Conservation (phyloP, 2,329 filamentous ascomycete genomes). For the Torrubiella hemipterigena region DNA sequence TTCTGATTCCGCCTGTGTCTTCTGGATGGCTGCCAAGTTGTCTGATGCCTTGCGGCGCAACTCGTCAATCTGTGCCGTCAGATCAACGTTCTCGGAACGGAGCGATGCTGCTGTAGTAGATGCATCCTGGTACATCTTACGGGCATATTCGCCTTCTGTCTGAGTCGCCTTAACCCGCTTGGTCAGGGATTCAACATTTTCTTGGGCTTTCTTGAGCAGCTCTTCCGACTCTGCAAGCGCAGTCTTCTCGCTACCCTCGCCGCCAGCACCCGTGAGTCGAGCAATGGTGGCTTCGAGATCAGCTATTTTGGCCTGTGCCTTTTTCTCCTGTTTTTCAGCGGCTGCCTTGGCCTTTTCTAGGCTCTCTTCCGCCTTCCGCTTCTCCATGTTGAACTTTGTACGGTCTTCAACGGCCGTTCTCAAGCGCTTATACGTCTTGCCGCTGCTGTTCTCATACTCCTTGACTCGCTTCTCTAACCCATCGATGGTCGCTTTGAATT, state of each 20-base stretch:
- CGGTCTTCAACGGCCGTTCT: constrained; percentile 40
- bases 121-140: constrained; percentile 46
- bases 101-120: constrained; percentile 35
- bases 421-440: constrained; percentile 32
- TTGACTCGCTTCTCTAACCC: constrained; percentile 32
- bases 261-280: constrained; percentile 15
- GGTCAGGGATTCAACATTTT: constrained; percentile 28
- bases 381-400: constrained; percentile 32
- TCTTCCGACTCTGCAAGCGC: constrained; percentile 15
- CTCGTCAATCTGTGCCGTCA: constrained; percentile 27
- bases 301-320: constrained; percentile 21
- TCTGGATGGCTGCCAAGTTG: constrained; percentile 34
- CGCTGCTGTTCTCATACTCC: constrained; percentile 30
- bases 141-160: constrained; percentile 43
- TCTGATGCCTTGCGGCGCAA: constrained; percentile 29
- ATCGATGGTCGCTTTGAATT: constrained; percentile 28
- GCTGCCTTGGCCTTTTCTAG: constrained; percentile 15
- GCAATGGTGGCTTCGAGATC: constrained; percentile 22
- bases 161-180: constrained; percentile 26
- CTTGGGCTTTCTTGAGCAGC: constrained; percentile 22
- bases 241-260: constrained; percentile 11
- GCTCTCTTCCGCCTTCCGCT: constrained; percentile 23
- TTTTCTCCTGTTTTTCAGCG: constrained; percentile 21
- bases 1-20: constrained; percentile 28
- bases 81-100: constrained; percentile 30